Conservation (phyloP, 805 yeast genomes). For the Vanderwaltozyma polyspora region DNA sequence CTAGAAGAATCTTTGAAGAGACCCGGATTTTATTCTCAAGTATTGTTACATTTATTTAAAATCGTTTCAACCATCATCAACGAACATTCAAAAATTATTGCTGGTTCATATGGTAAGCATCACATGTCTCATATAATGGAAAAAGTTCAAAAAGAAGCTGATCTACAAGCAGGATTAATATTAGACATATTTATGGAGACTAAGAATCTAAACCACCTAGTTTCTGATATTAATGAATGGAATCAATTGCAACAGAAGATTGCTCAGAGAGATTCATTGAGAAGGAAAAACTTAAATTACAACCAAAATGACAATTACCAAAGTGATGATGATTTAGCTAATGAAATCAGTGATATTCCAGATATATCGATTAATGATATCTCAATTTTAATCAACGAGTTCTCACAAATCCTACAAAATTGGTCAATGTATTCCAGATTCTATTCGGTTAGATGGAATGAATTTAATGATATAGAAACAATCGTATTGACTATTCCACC, state of each 20-base stretch:
- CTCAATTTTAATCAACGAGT: constrained; percentile 42
- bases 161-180: constrained; percentile 82
- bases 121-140: constrained; percentile 59
- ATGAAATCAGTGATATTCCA: constrained; percentile 22
- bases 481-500: constrained; percentile 12
- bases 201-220: constrained; percentile 43
- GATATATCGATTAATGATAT: constrained; percentile 6
- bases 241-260: constrained; percentile 2
- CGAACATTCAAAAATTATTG: constrained; percentile 76
- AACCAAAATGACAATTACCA: neutral
- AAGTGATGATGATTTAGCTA: constrained; percentile 9
- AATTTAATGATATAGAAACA: constrained; percentile 19
- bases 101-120: constrained; percentile 52
- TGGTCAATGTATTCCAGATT: constrained; percentile 78
- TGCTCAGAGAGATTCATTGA: constrained; percentile 1
- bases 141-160: constrained; percentile 76
- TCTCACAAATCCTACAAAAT: constrained; percentile 66
- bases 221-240: constrained; percentile 33
- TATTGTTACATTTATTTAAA: constrained; percentile 62
- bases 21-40: constrained; percentile 36
- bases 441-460: constrained; percentile 56
- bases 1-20: constrained; percentile 19
- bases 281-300: constrained; percentile 1
- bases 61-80: constrained; percentile 73
- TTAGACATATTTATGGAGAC: constrained; percentile 77